Evolutionary conservation across 2,329 filamentous ascomycete species (phyloP).

Genomic region (Alternaria rosae): DNA sequence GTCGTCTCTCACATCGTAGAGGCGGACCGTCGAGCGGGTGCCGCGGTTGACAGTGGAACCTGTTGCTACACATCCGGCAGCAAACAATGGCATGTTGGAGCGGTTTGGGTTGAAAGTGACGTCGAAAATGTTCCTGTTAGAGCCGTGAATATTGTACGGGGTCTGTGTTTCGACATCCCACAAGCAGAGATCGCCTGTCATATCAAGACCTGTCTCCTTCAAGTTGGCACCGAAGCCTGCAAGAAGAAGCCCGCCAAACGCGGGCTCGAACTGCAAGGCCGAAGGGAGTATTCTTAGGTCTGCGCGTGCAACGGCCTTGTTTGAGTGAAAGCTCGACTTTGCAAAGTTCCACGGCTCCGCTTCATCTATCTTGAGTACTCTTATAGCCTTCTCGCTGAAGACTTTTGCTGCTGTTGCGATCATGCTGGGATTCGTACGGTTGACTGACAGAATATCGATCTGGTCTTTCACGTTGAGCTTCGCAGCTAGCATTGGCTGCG

Average conservation of each 20-base stretch:
- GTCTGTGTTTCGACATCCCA: conserved; percentile 59
- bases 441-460: conserved; percentile 61
- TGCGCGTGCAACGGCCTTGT: conserved; percentile 36
- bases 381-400: conserved; percentile 43
- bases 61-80: conserved; percentile 60
- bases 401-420: conserved; percentile 60
- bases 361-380: conserved; percentile 36
- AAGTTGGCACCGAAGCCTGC: conserved; percentile 61
- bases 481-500: conserved; percentile 26
- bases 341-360: conserved; percentile 17
- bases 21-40: conserved; percentile 60
- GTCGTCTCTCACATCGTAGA: conserved; percentile 56
- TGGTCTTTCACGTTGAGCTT: conserved; percentile 55
- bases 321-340: conserved; percentile 34
- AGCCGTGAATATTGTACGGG: conserved; percentile 54
- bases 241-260: conserved; percentile 54
- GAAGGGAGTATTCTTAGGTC: conserved; percentile 42
- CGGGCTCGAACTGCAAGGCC: conserved; percentile 43
- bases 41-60: conserved; percentile 45
- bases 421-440: conserved; percentile 36
- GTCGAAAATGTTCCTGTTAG: conserved; percentile 65
- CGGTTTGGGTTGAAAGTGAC: conserved; percentile 62
- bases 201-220: conserved; percentile 43
- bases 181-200: conserved; percentile 61
- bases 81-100: conserved; percentile 55